Conservation (phyloP, 202 grass and related monocot genomes). For the Setaria viridis region DNA sequence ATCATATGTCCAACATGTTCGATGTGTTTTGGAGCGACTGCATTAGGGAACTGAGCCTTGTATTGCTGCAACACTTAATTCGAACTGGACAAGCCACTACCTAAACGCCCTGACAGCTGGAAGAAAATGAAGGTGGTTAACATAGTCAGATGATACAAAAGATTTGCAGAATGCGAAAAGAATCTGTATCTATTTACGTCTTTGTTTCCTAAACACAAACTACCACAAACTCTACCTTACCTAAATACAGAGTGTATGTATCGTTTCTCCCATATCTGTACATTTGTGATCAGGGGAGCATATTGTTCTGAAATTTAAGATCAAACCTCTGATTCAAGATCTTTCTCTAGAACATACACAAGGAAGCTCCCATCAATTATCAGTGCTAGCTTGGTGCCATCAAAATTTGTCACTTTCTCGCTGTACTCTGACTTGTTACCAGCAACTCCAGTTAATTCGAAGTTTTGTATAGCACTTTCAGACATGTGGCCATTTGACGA, state of each 20-base stretch:
- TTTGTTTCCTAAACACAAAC: constrained; percentile 58
- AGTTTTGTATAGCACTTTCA: constrained; percentile 49
- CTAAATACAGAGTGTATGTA: constrained; percentile 53
- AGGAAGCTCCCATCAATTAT: constrained; percentile 98
- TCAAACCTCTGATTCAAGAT: constrained; percentile 89
- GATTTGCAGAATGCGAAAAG: constrained; percentile 45
- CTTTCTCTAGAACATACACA: constrained; percentile 97
- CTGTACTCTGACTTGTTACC: constrained; percentile 44
- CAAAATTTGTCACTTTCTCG: constrained; percentile 50
- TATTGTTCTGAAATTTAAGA: background rate
- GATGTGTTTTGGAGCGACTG: background rate
- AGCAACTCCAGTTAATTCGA: constrained; percentile 54
- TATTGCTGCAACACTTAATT: constrained; percentile 35
- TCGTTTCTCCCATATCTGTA: constrained; percentile 59
- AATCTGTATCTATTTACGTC: constrained; percentile 60
- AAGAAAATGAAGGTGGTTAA: constrained; percentile 40
- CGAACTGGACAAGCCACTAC: constrained; percentile 31
- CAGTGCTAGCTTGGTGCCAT: constrained; percentile 64
- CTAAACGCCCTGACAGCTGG: constrained; percentile 37
- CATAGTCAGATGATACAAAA: no score
- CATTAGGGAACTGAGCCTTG: constrained; percentile 12
- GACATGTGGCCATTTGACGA: constrained; percentile 54
- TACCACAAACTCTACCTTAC: constrained; percentile 50
- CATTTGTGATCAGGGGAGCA: constrained; percentile 33
- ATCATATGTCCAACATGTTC: background rate